A percentile compares a stretch with the other conserved stretches of the same genome.
Evolutionary conservation across 345 rosid genomes (phyloP).

Genomic region (Brassica carinata): DNA sequence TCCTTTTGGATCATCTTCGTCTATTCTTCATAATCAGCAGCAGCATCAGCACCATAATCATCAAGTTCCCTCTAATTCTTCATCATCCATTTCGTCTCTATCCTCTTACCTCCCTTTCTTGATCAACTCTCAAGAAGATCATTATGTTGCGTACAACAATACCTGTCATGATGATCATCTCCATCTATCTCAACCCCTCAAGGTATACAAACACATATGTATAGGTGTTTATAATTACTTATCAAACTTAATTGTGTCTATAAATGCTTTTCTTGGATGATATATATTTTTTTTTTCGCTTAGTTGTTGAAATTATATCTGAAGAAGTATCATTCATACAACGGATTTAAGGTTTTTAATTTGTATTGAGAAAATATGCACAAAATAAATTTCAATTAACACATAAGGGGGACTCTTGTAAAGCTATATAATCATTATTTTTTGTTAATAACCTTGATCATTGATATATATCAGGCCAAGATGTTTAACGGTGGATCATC

Average conservation of each 20-base stretch:
- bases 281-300: background rate
- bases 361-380: background rate
- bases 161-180: slow-evolving; percentile 39
- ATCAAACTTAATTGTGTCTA: slow-evolving; percentile 4
- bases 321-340: background rate
- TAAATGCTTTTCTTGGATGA: background rate
- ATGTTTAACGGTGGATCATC: slow-evolving; percentile 43
- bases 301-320: background rate
- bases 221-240: background rate
- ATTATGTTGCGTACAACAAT: slow-evolving; percentile 38
- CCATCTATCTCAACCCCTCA: slow-evolving; percentile 38
- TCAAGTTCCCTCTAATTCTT: slow-evolving; percentile 42
- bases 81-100: slow-evolving; percentile 48
- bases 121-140: slow-evolving; percentile 45
- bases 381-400: background rate
- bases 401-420: background rate
- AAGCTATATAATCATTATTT: background rate
- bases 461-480: slow-evolving; percentile 42
- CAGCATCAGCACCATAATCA: slow-evolving; percentile 21
- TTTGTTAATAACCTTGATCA: slow-evolving; percentile 16
- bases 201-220: slow-evolving; percentile 15
- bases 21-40: slow-evolving; percentile 25
- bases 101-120: slow-evolving; percentile 42
- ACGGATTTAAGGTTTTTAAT: background rate
- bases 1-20: slow-evolving; percentile 38